Evolutionary conservation across 2,329 filamentous ascomycete species (phyloP).

Genomic region (Stachybotrys echinatus): DNA sequence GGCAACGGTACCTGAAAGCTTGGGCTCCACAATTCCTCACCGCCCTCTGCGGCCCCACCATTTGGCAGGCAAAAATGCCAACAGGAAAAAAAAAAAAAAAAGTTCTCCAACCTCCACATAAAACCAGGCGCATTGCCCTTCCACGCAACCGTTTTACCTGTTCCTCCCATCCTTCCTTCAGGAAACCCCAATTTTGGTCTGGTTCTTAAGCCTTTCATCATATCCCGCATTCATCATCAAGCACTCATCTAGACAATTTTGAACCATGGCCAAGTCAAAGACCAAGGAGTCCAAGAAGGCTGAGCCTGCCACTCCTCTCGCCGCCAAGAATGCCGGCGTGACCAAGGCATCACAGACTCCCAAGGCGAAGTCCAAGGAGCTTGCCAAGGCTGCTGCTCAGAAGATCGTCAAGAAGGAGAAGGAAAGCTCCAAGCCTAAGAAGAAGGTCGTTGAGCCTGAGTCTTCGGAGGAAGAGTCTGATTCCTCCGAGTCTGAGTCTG

Average conservation of each 20-base stretch:
- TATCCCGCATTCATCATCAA: slow-evolving; percentile 6
- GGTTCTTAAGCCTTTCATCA: neutral
- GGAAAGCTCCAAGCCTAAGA: slow-evolving; percentile 45
- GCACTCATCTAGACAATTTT: too few species aligned
- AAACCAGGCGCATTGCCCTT: neutral
- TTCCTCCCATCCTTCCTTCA: slow-evolving; percentile 11
- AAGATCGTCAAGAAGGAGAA: slow-evolving; percentile 33
- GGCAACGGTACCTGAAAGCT: neutral
- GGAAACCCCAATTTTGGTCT: neutral
- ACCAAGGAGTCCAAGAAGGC: slow-evolving; percentile 48
- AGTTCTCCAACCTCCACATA: slow-evolving; percentile 9
- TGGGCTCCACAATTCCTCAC: slow-evolving; percentile 17
- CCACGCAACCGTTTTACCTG: slow-evolving; percentile 1
- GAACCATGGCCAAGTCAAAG: slow-evolving; percentile 63
- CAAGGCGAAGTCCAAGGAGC: slow-evolving; percentile 62
- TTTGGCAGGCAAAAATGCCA: slow-evolving; percentile 26
- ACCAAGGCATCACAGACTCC: slow-evolving; percentile 62
- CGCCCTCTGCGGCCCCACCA: slow-evolving; percentile 27
- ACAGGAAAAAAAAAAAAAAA: slow-evolving; percentile 10
- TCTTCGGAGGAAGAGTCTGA: slow-evolving; percentile 21
- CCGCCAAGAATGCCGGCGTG: slow-evolving; percentile 61
- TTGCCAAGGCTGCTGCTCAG: slow-evolving; percentile 57
- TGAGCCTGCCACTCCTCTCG: slow-evolving; percentile 45
- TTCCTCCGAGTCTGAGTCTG: slow-evolving; percentile 24
- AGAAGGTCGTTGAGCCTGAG: slow-evolving; percentile 35